phyloP scores from a whole-genome alignment of 768 basidiomycete species.

The Tricholoma sp. region DNA sequence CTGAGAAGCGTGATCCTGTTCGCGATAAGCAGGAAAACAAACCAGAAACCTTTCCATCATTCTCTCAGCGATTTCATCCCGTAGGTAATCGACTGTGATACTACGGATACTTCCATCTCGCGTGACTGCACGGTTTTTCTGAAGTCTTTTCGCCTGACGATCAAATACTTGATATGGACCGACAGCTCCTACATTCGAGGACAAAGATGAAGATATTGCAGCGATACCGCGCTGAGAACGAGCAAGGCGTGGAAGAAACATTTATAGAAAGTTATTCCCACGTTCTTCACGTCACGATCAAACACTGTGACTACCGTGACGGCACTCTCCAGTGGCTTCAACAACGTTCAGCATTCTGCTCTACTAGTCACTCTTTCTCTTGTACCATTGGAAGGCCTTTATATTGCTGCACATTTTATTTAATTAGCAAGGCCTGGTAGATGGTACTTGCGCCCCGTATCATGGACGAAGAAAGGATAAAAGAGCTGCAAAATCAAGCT shows the following conservation, averaged over 20 bases:
- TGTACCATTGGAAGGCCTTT: not conserved
- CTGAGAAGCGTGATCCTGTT: not conserved
- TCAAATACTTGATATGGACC: constrained; percentile 86
- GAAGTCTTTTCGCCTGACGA: constrained; percentile 66
- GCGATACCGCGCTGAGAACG: constrained; percentile 37
- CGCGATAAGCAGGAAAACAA: constrained; percentile 14
- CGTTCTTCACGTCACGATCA: not conserved
- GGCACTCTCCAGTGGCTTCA: no score
- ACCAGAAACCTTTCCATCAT: constrained; percentile 90
- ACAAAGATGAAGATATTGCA: constrained; percentile 39
- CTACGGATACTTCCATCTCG: constrained; percentile 55
- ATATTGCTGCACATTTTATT: constrained; percentile 5
- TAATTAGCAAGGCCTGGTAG: not conserved
- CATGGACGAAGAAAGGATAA: constrained; percentile 36
- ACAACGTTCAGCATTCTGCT: not conserved
- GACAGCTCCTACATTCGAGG: constrained; percentile 39
- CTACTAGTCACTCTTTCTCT: not conserved
- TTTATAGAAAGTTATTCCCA: constrained; percentile 14
- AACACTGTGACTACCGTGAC: no score
- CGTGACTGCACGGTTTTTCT: constrained; percentile 69
- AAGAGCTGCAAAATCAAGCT: constrained; percentile 11
- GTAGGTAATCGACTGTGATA: constrained; percentile 83
- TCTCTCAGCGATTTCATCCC: constrained; percentile 84
- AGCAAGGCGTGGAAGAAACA: constrained; percentile 19
- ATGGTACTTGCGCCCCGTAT: not conserved